Evolutionary conservation across 306 rosid genomes (phyloP).

Genomic region (Mucuna pruriens): DNA sequence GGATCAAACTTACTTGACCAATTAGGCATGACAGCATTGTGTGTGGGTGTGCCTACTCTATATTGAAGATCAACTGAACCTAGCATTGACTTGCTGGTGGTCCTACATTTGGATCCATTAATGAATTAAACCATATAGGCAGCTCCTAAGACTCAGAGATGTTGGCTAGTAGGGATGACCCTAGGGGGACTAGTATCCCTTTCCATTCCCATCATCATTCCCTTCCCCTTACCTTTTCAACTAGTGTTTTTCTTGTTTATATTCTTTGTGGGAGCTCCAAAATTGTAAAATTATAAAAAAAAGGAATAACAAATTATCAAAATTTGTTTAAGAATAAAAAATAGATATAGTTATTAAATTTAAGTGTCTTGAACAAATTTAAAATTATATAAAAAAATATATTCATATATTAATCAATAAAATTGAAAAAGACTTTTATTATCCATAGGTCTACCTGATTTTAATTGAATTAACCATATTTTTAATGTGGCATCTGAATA

Average conservation of each 20-base stretch:
- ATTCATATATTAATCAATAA: no score
- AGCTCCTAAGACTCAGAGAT: not conserved
- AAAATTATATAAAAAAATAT: no score
- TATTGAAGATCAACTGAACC: constrained; percentile 17
- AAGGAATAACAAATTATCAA: not conserved
- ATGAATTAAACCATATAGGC: not conserved
- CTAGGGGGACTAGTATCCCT: not conserved
- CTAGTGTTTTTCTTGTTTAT: no score
- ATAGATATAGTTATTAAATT: no score
- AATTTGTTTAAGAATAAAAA: not conserved
- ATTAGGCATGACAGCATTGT: constrained; percentile 34
- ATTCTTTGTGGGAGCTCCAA: not conserved
- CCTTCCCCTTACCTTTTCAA: no score
- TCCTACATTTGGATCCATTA: constrained; percentile 37
- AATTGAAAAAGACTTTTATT: not conserved
- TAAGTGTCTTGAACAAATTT: no score
- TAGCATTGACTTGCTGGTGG: constrained; percentile 43
- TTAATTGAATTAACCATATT: not conserved
- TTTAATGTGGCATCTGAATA: not conserved
- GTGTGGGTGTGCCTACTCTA: constrained; percentile 43
- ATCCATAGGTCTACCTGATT: not conserved
- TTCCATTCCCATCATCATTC: not conserved
- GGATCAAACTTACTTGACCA: constrained; percentile 35
- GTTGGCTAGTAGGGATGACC: not conserved
- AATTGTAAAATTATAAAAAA: no score